Percentiles rank a stretch among this genome's conserved stretches.
These are phyloP conservation scores for Ustilago tritici DNA, from an alignment of 1,284 basidiomycete species.

Conservation along the genomic window DNA sequence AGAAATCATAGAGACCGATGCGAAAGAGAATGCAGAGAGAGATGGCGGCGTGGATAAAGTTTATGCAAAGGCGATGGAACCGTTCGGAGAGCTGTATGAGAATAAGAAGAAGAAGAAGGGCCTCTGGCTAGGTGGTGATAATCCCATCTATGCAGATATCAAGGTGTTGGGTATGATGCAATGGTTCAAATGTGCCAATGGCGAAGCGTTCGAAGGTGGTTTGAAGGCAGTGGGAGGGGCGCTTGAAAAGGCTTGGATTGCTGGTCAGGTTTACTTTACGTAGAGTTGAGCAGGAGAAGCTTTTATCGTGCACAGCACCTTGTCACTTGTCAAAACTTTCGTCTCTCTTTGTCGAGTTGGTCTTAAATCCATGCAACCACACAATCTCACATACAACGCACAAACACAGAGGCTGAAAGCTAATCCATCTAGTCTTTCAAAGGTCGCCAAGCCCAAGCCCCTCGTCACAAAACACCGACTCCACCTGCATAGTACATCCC, in stretches of 20 bases:
- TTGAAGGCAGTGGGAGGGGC: conserved; percentile 19
- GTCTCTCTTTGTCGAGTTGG: too few species aligned
- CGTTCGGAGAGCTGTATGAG: conserved; percentile 28
- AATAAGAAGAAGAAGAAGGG: conserved; percentile 11
- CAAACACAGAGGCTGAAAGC: too few species aligned
- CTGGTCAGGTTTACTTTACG: conserved; percentile 19
- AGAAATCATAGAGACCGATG: conserved; percentile 23
- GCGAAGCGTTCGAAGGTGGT: conserved; percentile 12
- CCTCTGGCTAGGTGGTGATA: conserved; percentile 27
- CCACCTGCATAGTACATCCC: conserved; percentile 12
- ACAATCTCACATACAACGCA: too few species aligned
- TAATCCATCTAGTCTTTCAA: not conserved
- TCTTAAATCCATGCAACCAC: too few species aligned
- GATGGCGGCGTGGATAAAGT: conserved; percentile 23
- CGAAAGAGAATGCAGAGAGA: conserved; percentile 10
- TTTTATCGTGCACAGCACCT: too few species aligned
- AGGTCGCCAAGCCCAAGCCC: not conserved
- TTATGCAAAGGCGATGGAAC: conserved; percentile 19
- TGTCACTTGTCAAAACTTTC: too few species aligned
- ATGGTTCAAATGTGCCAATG: conserved; percentile 39
- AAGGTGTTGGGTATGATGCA: conserved; percentile 30
- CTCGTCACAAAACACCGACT: not conserved
- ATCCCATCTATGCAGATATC: conserved; percentile 30
- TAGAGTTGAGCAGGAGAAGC: not conserved
- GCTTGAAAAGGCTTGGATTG: conserved; percentile 21